These are phyloP conservation scores for Ceriops zippeliana DNA, from an alignment of 345 rosid genomes.

Conservation along the genomic window DNA sequence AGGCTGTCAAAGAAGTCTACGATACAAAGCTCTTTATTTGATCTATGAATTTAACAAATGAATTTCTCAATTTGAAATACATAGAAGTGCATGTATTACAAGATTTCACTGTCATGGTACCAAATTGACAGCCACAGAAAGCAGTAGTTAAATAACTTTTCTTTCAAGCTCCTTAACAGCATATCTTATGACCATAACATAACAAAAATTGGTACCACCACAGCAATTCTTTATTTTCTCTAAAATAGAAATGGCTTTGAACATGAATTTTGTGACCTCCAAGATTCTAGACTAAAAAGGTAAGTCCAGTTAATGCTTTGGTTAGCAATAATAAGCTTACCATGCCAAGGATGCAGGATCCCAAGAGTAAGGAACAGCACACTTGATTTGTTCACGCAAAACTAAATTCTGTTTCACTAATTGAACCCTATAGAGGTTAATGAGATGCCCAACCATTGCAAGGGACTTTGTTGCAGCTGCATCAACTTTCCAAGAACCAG, in stretches of 20 bases:
- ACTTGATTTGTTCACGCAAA: constrained; percentile 62
- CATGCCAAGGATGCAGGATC: constrained; percentile 96
- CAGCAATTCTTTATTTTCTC: constrained; percentile 43
- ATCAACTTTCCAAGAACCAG: constrained; percentile 91
- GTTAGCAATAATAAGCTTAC: constrained; percentile 28
- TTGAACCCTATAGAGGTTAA: constrained; percentile 62
- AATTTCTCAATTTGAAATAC: background rate
- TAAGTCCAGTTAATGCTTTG: background rate
- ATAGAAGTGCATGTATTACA: no score
- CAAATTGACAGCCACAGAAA: no score
- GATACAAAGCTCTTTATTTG: background rate
- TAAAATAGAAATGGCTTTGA: constrained; percentile 21
- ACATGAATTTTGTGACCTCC: background rate
- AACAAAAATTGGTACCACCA: constrained; percentile 58
- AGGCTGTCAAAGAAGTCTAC: constrained; percentile 12
- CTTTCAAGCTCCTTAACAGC: no score
- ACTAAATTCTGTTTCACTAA: constrained; percentile 50
- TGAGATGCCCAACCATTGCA: constrained; percentile 77
- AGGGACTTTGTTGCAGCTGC: constrained; percentile 94
- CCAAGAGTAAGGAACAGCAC: constrained; percentile 89
- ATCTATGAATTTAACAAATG: background rate
- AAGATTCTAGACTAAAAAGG: background rate
- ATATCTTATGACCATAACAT: constrained; percentile 22
- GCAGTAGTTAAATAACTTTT: no score
- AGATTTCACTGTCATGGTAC: no score